Conservation (phyloP, 176 grass and related monocot species). For the Zizania latifolia region DNA sequence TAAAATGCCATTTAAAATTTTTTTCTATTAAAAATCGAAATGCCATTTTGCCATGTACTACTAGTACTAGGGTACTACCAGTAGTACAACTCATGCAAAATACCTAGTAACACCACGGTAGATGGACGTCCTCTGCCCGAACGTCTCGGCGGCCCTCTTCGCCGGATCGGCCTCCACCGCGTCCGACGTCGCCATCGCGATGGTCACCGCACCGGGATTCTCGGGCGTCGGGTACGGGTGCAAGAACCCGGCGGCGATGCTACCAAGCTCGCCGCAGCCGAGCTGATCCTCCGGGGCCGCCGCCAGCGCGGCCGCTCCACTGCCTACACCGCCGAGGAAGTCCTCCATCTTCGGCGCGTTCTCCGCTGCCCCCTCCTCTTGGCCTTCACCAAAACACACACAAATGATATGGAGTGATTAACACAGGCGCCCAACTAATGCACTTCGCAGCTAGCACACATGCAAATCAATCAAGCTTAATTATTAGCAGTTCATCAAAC, state of each 20-base stretch:
- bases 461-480: neutral
- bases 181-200: conserved; percentile 28
- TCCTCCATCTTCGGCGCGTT: conserved; percentile 74
- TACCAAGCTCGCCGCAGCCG: conserved; percentile 53
- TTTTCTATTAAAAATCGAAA: no score
- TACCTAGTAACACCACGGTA: conserved; percentile 95
- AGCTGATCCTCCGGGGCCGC: conserved; percentile 15
- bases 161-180: conserved; percentile 42
- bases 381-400: neutral
- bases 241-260: conserved; percentile 79
- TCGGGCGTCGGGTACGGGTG: conserved; percentile 26
- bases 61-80: no score
- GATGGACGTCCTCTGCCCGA: conserved; percentile 86
- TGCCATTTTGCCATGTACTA: no score
- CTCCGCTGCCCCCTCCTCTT: conserved; percentile 14
- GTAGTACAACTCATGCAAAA: no score
- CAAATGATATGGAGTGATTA: neutral
- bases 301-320: neutral
- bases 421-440: neutral
- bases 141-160: conserved; percentile 46
- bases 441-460: neutral
- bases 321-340: conserved; percentile 52
- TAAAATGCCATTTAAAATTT: neutral
- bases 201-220: conserved; percentile 30
- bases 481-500: neutral